Evolutionary conservation across 2,329 filamentous ascomycete species (phyloP), one percentile per base, ranked within the genome.

Genomic region (Xylariaceae sp.): DNA sequence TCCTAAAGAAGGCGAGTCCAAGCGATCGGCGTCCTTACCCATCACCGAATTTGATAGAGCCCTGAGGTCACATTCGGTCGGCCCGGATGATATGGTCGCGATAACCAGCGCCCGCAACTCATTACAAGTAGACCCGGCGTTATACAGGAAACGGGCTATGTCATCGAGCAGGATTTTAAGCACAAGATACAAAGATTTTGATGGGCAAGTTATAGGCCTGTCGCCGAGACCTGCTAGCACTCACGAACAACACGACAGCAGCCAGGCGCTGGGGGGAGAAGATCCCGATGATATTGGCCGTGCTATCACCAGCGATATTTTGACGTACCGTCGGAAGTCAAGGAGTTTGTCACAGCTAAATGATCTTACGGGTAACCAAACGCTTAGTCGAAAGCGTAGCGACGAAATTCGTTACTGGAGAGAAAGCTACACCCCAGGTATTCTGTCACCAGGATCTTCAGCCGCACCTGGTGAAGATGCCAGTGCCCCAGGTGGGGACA

Each of bases 351-450:
- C 83, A 0, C 81, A 83, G 9, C 72, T 87, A 19, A 73, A 77
- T 4, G 74, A 77, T 26, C 61, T 77, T 19, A 71, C 73, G 2
- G 69, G 71, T 3, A 65, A 64, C 18, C 70, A 72, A 20, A 63
- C 60, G 2, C 71, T 71, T 41, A 55, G 70, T 3, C 78, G 84
- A 43, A 79, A 83, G 37, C 79, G 84, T 26, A 87, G 83, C 65
- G 83, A 85, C 52, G 85, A 88, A 68, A 86, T 87, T 40, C 80
- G 82, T 12, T 85, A 84, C 64, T 87, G 85, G 84, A 78, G 85
- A 57, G 80, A 83, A 64, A 87, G 84, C 59, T 84, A 85, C 60
- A 80, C 79, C 44, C 77, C 77, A 0, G 77, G 76, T 1, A 74
- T 80, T 48, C 67, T 79, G 52, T 85, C 83, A 6, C 81, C 82